A percentile compares a stretch with the other conserved stretches of the same genome.
These are phyloP conservation scores for Sarcodon aspratus DNA, from an alignment of 768 basidiomycete genomes.

Conservation along the genomic window DNA sequence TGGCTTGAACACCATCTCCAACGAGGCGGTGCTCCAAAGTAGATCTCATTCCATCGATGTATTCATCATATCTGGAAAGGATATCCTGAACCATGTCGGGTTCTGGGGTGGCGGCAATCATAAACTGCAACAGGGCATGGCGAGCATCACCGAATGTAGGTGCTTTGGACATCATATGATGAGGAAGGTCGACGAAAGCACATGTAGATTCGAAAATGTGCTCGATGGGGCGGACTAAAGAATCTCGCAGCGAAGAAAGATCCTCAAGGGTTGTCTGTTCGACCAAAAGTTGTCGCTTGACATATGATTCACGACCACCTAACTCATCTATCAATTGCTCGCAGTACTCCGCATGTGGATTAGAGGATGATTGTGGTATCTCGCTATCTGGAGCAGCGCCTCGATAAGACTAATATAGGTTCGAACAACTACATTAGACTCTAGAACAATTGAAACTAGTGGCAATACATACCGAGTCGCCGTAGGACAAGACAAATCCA, in stretches of 20 bases:
- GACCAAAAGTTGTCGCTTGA: conserved; percentile 10
- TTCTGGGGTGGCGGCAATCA: conserved; percentile 60
- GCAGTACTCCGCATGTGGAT: conserved; percentile 45
- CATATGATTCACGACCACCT: conserved; percentile 15
- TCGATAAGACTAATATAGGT: conserved; percentile 54
- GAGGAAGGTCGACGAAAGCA: conserved; percentile 29
- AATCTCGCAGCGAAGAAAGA: conserved; percentile 7
- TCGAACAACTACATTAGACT: background rate
- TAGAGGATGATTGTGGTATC: conserved; percentile 10
- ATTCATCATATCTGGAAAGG: conserved; percentile 32
- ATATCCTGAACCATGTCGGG: conserved; percentile 37
- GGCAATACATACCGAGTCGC: conserved; percentile 58
- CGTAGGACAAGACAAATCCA: conserved; percentile 75
- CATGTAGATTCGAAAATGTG: conserved; percentile 51
- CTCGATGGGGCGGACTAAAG: conserved; percentile 22
- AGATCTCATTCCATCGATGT: conserved; percentile 38
- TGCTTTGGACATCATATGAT: conserved; percentile 18
- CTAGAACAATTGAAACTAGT: background rate
- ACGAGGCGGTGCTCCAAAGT: conserved; percentile 32
- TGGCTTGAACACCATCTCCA: conserved; percentile 24
- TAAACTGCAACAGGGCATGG: conserved; percentile 65
- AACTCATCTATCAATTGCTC: conserved; percentile 28
- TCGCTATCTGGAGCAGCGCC: conserved; percentile 35
- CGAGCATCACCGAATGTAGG: conserved; percentile 25
- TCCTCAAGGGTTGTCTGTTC: conserved; percentile 24